phyloP scores from a whole-genome alignment of 2,329 filamentous ascomycete genomes.

The Aspergillus sp. region DNA sequence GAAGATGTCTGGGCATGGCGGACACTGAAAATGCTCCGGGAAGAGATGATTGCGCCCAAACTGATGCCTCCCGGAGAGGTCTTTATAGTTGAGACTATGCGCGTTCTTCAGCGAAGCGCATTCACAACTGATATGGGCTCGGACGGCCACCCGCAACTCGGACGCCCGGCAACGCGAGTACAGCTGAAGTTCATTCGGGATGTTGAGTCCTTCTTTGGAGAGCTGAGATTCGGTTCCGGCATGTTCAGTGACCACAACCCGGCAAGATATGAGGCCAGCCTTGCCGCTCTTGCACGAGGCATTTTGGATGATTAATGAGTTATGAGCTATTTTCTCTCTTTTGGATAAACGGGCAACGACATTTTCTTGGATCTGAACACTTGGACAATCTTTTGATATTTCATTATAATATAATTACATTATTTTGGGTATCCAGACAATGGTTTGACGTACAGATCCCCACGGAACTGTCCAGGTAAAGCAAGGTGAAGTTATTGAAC shows the following conservation, averaged over 20 bases:
- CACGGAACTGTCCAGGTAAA: too few species aligned
- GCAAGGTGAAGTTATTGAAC: neutral
- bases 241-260: conserved; percentile 78
- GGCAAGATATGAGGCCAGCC: conserved; percentile 68
- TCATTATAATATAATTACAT: neutral
- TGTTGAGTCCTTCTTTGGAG: conserved; percentile 68
- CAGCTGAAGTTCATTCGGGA: conserved; percentile 70
- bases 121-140: conserved; percentile 49
- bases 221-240: conserved; percentile 68
- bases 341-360: neutral
- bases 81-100: conserved; percentile 68
- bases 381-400: neutral
- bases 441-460: neutral
- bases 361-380: neutral
- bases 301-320: conserved; percentile 42
- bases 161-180: conserved; percentile 65
- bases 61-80: conserved; percentile 75
- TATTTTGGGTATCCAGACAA: neutral
- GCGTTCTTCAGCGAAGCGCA: conserved; percentile 66
- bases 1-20: conserved; percentile 68
- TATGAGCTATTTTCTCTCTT: neutral
- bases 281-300: conserved; percentile 58
- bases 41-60: conserved; percentile 67
- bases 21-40: conserved; percentile 64
- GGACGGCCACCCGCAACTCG: conserved; percentile 51